Conservation (phyloP, 106 monocot genomes). For the Phalaenopsis aphrodite region DNA sequence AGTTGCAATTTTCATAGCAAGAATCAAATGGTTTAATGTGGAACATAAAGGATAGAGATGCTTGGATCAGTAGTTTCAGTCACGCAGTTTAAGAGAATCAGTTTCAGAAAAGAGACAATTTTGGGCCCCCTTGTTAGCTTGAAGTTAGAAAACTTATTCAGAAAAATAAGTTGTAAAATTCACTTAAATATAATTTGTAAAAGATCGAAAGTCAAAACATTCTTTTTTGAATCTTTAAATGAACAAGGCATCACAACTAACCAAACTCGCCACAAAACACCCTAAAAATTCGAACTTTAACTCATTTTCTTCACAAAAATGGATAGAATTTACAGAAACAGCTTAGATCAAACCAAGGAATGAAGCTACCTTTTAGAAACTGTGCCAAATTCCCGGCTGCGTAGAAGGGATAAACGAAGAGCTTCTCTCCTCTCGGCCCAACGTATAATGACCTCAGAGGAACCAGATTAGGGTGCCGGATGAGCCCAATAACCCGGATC, state of each 20-base stretch:
- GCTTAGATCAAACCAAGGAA: too few relatives aligned
- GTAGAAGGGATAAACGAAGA: slow-evolving; percentile 78
- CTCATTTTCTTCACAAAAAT: not conserved
- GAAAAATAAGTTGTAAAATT: too few relatives aligned
- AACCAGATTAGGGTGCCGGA: slow-evolving; percentile 71
- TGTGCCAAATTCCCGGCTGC: slow-evolving; percentile 43
- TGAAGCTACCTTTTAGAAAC: slow-evolving; percentile 60
- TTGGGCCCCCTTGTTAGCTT: too few relatives aligned
- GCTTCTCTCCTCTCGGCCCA: slow-evolving; percentile 88
- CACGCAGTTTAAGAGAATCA: not conserved
- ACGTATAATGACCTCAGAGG: slow-evolving; percentile 67
- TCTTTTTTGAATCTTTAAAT: too few relatives aligned
- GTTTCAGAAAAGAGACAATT: not conserved
- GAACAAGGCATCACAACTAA: too few relatives aligned
- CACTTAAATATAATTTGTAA: too few relatives aligned
- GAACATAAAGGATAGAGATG: not conserved
- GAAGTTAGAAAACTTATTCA: too few relatives aligned
- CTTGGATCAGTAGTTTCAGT: not conserved
- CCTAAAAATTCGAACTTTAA: not conserved
- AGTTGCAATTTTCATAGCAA: not conserved
- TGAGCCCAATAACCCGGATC: slow-evolving; percentile 37
- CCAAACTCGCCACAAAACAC: too few relatives aligned
- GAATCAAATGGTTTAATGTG: not conserved
- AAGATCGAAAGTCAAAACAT: too few relatives aligned
- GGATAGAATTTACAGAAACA: too few relatives aligned